These are phyloP conservation scores for Opeltia flavorubescens DNA, from an alignment of 495 filamentous ascomycete genomes.

Conservation along the genomic window DNA sequence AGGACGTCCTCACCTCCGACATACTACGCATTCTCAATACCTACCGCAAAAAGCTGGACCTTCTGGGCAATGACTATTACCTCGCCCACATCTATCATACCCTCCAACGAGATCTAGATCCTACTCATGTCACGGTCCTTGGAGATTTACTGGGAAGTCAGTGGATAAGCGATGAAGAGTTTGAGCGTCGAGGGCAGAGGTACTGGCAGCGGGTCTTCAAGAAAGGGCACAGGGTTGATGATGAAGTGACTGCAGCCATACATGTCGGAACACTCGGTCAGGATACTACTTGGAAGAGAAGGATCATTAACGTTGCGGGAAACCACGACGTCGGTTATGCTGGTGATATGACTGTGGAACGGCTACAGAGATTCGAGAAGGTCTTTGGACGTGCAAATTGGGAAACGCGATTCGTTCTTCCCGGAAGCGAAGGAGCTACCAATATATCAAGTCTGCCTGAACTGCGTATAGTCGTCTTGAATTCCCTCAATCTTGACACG, in stretches of 20 bases:
- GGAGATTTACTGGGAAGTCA: slow-evolving; percentile 93
- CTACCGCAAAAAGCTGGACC: slow-evolving; percentile 66
- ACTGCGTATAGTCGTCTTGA: slow-evolving; percentile 72
- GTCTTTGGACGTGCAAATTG: slow-evolving; percentile 81
- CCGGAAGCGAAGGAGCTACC: slow-evolving; percentile 8
- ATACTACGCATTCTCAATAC: slow-evolving; percentile 46
- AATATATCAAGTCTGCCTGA: slow-evolving; percentile 28
- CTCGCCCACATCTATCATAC: slow-evolving; percentile 87
- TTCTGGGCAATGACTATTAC: slow-evolving; percentile 89
- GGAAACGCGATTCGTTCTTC: slow-evolving; percentile 60
- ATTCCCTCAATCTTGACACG: slow-evolving; percentile 81
- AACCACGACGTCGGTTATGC: slow-evolving; percentile 97
- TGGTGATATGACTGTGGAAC: slow-evolving; percentile 61
- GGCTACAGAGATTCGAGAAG: slow-evolving; percentile 64
- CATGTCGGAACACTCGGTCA: slow-evolving; percentile 23
- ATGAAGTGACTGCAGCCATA: slow-evolving; percentile 33
- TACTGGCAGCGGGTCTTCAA: slow-evolving; percentile 76
- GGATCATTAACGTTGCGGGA: slow-evolving; percentile 77
- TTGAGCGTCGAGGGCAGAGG: slow-evolving; percentile 49
- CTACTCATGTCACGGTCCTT: slow-evolving; percentile 78
- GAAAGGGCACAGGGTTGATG: slow-evolving; percentile 50
- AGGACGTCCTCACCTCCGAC: slow-evolving; percentile 45
- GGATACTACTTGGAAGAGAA: slow-evolving; percentile 48
- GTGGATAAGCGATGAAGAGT: slow-evolving; percentile 82
- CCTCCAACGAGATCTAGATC: slow-evolving; percentile 61